A percentile compares a stretch with the other conserved stretches of the same genome.
phyloP scores from a whole-genome alignment of 2,329 filamentous ascomycete genomes.

The Diaporthe eres region DNA sequence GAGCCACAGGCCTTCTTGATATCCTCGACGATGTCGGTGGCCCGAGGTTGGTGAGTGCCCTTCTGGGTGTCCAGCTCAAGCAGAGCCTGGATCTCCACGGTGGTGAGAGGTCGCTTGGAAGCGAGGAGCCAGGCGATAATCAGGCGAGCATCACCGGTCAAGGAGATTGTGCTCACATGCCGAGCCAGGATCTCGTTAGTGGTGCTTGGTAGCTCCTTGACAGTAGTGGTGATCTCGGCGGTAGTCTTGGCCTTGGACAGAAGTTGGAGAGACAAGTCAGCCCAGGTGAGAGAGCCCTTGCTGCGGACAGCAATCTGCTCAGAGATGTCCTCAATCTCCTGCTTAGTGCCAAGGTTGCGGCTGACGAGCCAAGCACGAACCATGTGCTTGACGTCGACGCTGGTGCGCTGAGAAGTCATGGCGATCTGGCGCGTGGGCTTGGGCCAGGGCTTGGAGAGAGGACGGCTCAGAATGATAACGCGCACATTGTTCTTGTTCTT shows the following conservation, averaged over 20 bases:
- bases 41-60: constrained; percentile 41
- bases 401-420: constrained; percentile 41
- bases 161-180: constrained; percentile 35
- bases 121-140: constrained; percentile 43
- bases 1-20: constrained; percentile 42
- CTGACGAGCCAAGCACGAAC: constrained; percentile 39
- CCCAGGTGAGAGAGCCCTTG: constrained; percentile 43
- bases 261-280: constrained; percentile 40
- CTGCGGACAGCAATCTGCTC: constrained; percentile 41
- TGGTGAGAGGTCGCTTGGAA: constrained; percentile 42
- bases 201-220: constrained; percentile 41
- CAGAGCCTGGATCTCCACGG: constrained; percentile 42
- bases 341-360: constrained; percentile 40
- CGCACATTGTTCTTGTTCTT: constrained; percentile 43
- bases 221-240: constrained; percentile 30
- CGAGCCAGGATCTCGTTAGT: constrained; percentile 38
- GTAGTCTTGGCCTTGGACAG: constrained; percentile 39
- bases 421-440: constrained; percentile 40
- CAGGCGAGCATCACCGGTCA: constrained; percentile 41
- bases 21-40: constrained; percentile 42
- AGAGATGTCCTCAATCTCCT: constrained; percentile 41
- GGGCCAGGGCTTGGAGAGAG: constrained; percentile 42
- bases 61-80: constrained; percentile 42
- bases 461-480: constrained; percentile 41
- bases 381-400: constrained; percentile 40